These are phyloP conservation scores for Sonneratia caseolaris DNA, from an alignment of 345 rosid genomes.

Conservation along the genomic window DNA sequence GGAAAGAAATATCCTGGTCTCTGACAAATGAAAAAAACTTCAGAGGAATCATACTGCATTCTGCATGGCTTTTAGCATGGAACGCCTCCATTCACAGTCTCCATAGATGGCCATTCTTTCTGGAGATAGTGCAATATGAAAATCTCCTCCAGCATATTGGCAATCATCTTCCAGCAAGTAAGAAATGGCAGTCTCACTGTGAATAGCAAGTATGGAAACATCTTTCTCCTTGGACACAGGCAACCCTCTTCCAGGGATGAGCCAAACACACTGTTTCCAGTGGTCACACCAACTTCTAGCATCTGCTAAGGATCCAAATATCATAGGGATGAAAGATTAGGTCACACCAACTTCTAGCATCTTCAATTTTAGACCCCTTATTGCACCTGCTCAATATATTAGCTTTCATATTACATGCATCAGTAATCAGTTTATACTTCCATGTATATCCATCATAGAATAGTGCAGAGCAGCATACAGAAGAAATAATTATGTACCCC, in stretches of 20 bases:
- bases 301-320: slow-evolving; percentile 31
- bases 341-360: too few species aligned
- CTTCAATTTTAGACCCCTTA: not conserved
- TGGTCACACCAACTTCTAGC: slow-evolving; percentile 80
- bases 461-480: not conserved
- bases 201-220: slow-evolving; percentile 50
- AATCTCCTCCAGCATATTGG: slow-evolving; percentile 23
- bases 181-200: slow-evolving; percentile 46
- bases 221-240: slow-evolving; percentile 46
- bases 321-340: not conserved
- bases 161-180: slow-evolving; percentile 39
- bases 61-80: slow-evolving; percentile 42
- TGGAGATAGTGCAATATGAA: slow-evolving; percentile 48
- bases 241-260: slow-evolving; percentile 48
- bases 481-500: not conserved
- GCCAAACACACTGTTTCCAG: slow-evolving; percentile 98
- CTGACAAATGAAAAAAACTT: not conserved
- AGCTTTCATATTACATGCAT: not conserved
- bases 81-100: slow-evolving; percentile 53
- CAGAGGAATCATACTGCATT: slow-evolving; percentile 45
- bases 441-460: not conserved
- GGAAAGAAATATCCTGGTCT: not conserved
- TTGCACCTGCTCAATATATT: not conserved
- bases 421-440: not conserved
- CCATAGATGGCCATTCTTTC: slow-evolving; percentile 79